Conservation (phyloP, 2,329 filamentous ascomycete genomes). For the Zasmidium cellare region DNA sequence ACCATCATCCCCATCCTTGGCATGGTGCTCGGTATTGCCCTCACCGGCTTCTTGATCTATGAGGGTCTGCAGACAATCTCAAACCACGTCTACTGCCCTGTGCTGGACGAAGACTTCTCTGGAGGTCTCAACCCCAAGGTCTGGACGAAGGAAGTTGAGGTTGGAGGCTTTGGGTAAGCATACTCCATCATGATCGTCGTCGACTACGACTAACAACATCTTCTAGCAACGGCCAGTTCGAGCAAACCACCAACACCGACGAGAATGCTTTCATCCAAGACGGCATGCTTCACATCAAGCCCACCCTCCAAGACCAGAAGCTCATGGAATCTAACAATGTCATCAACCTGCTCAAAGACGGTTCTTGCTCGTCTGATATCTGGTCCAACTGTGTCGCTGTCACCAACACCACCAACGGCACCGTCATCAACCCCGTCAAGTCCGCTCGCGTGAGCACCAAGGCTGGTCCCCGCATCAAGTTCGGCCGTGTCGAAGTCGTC, state of each 20-base stretch:
- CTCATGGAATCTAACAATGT: constrained; percentile 66
- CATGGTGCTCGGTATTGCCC: constrained; percentile 64
- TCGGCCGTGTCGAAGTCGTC: constrained; percentile 76
- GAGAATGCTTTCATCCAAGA: constrained; percentile 74
- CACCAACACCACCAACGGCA: constrained; percentile 76
- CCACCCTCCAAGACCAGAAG: constrained; percentile 70
- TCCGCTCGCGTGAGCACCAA: constrained; percentile 78
- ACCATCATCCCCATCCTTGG: constrained; percentile 76
- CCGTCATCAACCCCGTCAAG: constrained; percentile 73
- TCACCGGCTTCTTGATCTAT: constrained; percentile 72
- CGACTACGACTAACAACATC: constrained; percentile 14
- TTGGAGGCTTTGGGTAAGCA: constrained; percentile 73
- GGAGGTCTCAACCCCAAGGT: constrained; percentile 55
- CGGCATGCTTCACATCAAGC: constrained; percentile 71
- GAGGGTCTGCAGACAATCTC: constrained; percentile 72
- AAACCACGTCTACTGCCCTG: constrained; percentile 70
- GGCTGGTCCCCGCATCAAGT: constrained; percentile 70
- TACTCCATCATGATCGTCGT: constrained; percentile 15
- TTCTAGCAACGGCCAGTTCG: constrained; percentile 74
- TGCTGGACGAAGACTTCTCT: constrained; percentile 67
- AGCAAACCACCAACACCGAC: constrained; percentile 68
- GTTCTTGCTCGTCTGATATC: constrained; percentile 65
- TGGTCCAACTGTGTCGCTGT: constrained; percentile 64
- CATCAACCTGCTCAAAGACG: constrained; percentile 66
- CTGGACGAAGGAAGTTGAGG: constrained; percentile 74